Percentiles rank a stretch among this genome's conserved stretches.
These are phyloP conservation scores for Aspergillus sp. DNA, from an alignment of 2,329 filamentous ascomycete species.

Conservation along the genomic window DNA sequence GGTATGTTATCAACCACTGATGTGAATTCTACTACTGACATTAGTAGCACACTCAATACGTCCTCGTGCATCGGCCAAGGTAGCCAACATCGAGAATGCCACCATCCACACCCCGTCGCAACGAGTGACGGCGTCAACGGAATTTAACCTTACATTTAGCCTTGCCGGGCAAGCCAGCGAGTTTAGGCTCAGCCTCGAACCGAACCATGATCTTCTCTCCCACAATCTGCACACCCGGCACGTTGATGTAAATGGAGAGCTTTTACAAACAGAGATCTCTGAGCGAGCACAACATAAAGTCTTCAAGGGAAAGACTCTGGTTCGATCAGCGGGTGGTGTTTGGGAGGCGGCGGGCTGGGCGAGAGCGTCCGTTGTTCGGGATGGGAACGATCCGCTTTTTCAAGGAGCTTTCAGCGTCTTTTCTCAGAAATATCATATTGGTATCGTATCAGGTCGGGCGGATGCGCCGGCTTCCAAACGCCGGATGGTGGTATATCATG, in stretches of 20 bases:
- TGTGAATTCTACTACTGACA: too few relatives aligned
- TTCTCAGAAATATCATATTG: constrained; percentile 79
- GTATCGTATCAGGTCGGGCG: constrained; percentile 64
- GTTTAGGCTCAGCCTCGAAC: constrained; percentile 73
- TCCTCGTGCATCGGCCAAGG: too few relatives aligned
- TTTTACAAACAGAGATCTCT: constrained; percentile 60
- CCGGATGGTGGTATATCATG: constrained; percentile 29
- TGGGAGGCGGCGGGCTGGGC: constrained; percentile 87
- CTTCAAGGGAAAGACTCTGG: constrained; percentile 72
- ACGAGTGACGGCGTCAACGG: constrained; percentile 69
- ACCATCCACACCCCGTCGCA: constrained; percentile 56
- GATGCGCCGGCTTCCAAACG: constrained; percentile 48
- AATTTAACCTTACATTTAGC: constrained; percentile 78
- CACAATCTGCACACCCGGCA: constrained; percentile 68
- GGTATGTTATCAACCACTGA: too few relatives aligned
- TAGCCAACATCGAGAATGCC: too few relatives aligned
- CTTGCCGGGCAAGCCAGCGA: constrained; percentile 60
- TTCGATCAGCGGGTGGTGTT: constrained; percentile 55
- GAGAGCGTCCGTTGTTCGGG: constrained; percentile 66
- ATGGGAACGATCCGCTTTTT: constrained; percentile 74
- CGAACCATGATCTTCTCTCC: constrained; percentile 83
- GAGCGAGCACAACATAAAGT: constrained; percentile 69
- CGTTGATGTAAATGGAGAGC: constrained; percentile 62
- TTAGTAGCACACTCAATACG: too few relatives aligned
- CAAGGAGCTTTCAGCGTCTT: constrained; percentile 80